A percentile compares a stretch with the other conserved stretches of the same genome.
Conservation (phyloP, 257 asterid species). For the Paraleonurus japonicus region DNA sequence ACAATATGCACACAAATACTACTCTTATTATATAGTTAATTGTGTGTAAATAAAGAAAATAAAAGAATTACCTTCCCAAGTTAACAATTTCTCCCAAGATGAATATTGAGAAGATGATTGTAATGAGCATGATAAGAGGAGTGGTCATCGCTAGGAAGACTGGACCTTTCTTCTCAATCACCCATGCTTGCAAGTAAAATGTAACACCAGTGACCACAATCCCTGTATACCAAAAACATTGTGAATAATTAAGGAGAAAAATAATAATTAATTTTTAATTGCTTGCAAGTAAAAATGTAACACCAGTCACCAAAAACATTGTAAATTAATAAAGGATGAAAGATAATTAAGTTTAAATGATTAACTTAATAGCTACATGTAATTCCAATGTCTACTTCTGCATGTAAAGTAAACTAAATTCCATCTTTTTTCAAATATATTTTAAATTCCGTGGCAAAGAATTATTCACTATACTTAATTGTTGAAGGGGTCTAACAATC, state of each 20-base stretch:
- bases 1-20: too few species aligned
- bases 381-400: neutral
- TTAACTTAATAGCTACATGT: neutral
- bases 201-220: slow-evolving; percentile 75
- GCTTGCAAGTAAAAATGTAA: too few species aligned
- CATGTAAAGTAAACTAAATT: neutral
- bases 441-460: neutral
- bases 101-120: slow-evolving; percentile 58
- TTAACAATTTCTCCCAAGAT: slow-evolving; percentile 61
- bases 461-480: neutral
- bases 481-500: neutral
- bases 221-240: slow-evolving; percentile 37
- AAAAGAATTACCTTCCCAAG: slow-evolving; percentile 88
- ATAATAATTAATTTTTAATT: too few species aligned
- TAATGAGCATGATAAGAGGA: slow-evolving; percentile 56
- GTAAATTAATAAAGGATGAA: too few species aligned
- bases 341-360: too few species aligned
- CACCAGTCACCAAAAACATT: too few species aligned
- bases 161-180: slow-evolving; percentile 86
- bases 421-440: neutral
- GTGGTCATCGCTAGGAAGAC: slow-evolving; percentile 74
- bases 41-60: too few species aligned
- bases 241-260: neutral
- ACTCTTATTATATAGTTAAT: too few species aligned
- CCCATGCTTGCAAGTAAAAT: slow-evolving; percentile 85